phyloP scores from a whole-genome alignment of 495 filamentous ascomycete species.

The Ascodesmis nigricans region DNA sequence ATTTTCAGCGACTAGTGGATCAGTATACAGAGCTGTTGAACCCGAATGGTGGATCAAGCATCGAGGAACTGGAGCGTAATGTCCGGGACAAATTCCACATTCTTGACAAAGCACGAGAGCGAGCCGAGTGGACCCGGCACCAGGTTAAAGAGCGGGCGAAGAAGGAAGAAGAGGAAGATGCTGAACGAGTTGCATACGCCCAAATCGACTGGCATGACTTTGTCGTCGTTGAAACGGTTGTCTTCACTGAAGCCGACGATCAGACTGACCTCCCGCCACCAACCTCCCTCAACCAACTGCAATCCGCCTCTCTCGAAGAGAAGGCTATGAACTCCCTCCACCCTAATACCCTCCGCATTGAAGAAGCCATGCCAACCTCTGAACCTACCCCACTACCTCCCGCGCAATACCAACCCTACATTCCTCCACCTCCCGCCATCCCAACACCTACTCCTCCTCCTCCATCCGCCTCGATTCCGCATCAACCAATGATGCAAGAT shows the following conservation, averaged over 20 bases:
- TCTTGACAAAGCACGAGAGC: slow-evolving; percentile 53
- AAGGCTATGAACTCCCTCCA: slow-evolving; percentile 72
- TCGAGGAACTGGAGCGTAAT: slow-evolving; percentile 56
- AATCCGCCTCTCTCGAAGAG: slow-evolving; percentile 83
- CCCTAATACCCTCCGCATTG: slow-evolving; percentile 56
- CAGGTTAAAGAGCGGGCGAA: slow-evolving; percentile 69
- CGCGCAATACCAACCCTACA: slow-evolving; percentile 2
- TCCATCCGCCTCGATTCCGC: slow-evolving; percentile 7
- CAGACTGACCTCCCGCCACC: slow-evolving; percentile 69
- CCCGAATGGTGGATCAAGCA: slow-evolving; percentile 44
- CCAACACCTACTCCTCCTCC: slow-evolving; percentile 10
- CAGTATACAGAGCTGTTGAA: slow-evolving; percentile 75
- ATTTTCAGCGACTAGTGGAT: slow-evolving; percentile 75
- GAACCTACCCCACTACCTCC: slow-evolving; percentile 20
- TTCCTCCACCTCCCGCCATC: slow-evolving; percentile 12
- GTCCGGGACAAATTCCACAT: slow-evolving; percentile 57
- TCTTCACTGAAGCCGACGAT: slow-evolving; percentile 78
- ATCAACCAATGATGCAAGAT: no score
- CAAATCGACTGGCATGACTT: slow-evolving; percentile 98
- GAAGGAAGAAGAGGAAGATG: slow-evolving; percentile 72
- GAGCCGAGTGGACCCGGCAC: slow-evolving; percentile 69
- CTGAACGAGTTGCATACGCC: slow-evolving; percentile 61
- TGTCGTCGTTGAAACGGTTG: slow-evolving; percentile 83
- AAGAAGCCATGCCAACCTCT: slow-evolving; percentile 75
- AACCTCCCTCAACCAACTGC: slow-evolving; percentile 68